Evolutionary conservation across 306 rosid species (phyloP).

Genomic region (Rosa rugosa): DNA sequence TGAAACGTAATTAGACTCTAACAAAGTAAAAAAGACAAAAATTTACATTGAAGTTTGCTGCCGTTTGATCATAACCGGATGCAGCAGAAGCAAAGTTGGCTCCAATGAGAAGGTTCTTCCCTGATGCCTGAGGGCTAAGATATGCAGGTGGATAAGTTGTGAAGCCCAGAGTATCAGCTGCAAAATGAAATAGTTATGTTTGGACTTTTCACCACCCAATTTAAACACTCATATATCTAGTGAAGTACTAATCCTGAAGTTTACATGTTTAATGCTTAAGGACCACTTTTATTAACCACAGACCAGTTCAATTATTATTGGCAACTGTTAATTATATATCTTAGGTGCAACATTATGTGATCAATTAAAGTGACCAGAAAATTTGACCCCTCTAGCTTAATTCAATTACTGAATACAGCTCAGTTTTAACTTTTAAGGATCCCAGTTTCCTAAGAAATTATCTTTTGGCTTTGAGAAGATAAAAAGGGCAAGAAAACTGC

Average conservation of each 20-base stretch:
- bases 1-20: background rate
- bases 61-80: slow-evolving; percentile 87
- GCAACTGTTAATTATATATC: background rate
- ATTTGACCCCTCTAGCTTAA: background rate
- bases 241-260: background rate
- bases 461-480: background rate
- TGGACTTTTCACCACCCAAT: background rate
- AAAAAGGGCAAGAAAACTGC: background rate
- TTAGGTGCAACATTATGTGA: background rate
- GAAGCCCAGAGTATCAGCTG: slow-evolving; percentile 87
- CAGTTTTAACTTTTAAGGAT: no score
- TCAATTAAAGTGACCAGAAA: background rate
- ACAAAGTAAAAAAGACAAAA: background rate
- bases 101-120: slow-evolving; percentile 85
- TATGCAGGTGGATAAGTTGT: slow-evolving; percentile 71
- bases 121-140: slow-evolving; percentile 93
- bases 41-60: slow-evolving; percentile 67
- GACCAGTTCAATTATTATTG: background rate
- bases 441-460: background rate
- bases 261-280: background rate
- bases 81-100: slow-evolving; percentile 98
- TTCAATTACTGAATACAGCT: no score
- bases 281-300: background rate
- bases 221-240: background rate
- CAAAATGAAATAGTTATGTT: slow-evolving; percentile 12